Base-by-base conservation (phyloP, 495 filamentous ascomycete species). In the Daldinia caldariorum region DNA sequence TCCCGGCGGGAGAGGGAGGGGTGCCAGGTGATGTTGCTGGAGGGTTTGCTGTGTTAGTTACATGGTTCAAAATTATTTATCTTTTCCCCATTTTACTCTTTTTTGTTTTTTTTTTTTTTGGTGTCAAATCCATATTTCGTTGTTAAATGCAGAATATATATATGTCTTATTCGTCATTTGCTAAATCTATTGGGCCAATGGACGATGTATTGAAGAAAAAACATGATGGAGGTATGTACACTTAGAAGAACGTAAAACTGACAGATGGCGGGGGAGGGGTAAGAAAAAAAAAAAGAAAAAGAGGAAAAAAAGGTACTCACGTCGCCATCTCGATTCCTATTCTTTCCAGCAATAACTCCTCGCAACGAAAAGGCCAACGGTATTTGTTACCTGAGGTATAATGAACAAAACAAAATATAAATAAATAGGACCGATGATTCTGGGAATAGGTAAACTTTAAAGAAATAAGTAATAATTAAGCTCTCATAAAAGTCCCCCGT, bases 21-120 rank as follows among this genome's bases (percentile, higher is more conserved):
- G 86, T 99, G 95, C 94, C 92, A 98, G 82, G 95, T 98, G 80
- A 99, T 97, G 87, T 99, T 99, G 70, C 95, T 99, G 78, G 41
- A 51, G 29, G 50, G 7, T 18, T 45, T 47, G 43, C 59, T 67
- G 45, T 53, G 58, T 55, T 39, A 54, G 26, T 9, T 57, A 47
- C 9, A 9, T 47, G 4, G 22, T 43, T 58, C n/a, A n/a, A n/a
- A 13, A 0, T 0, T 70, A 34, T n/a, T 63, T 22, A 16, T 59
- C 20, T 16, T 16, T 34, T 5, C n/a, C n/a, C 7, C 34, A 32
- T 20, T 9, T 34, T 51, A 49, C 51, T 50, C 14, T 31, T n/a
- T 56, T 31, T 56, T n/a, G 1, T 18, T 38, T 54, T n/a, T 6
- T 22, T 41, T 56, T n/a, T 6, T 45, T 18, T n/a, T n/a, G n/a